Base-by-base conservation (phyloP, 2,329 filamentous ascomycete species). In the Aspergillus unguis region DNA sequence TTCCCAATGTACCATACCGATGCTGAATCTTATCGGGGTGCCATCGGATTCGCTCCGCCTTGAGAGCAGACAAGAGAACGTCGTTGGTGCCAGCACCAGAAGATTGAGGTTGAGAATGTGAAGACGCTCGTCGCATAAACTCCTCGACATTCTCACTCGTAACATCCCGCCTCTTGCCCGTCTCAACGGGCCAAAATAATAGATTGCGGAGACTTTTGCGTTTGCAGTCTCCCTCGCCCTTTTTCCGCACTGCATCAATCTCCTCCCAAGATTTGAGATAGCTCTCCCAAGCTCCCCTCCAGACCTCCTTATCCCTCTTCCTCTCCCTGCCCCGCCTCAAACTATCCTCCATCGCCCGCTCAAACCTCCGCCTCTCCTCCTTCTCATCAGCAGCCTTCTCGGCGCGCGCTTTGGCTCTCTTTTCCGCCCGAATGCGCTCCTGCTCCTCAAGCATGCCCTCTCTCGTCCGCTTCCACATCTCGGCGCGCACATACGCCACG, bases 21-120 rank as follows among this genome's bases (percentile, higher is more conserved):
- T 96, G 94, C 76, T 96, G 90, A 51, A 97, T 88, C 77, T 97
- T 99, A 74, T 99, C 94, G 3, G 94, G 94, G 75, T 99, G 94
- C 94, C 94, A 99, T 11, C 91, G 81, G 17, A 97, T 85, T 47
- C 94, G 84, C 75, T 99, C 94, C 4, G 84, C 76, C 71, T 95
- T 96, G 48, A 97, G 77, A 4, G 80, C 68, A 41, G 79, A 75
- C 10, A 72, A 49, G 23, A 82, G 50, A 52, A 28, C 4, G 5
- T 42, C 46, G 6, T 76, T 72, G 41, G 65, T 55, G 3, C 35
- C n/a, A 38, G 36, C 23, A 38, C 36, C 36, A 38, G 36, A 38
- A 23, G 36, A 6, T 9, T 38, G 36, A 32, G 46, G 27, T 41
- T 29, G 27, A 2, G 17, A 10, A 10, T 29, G 27, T 1, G 17